A percentile compares a stretch with the other conserved stretches of the same genome.
Evolutionary conservation across 352 stramenopile genomes (phyloP).

Genomic region (Pythium aristosporum): DNA sequence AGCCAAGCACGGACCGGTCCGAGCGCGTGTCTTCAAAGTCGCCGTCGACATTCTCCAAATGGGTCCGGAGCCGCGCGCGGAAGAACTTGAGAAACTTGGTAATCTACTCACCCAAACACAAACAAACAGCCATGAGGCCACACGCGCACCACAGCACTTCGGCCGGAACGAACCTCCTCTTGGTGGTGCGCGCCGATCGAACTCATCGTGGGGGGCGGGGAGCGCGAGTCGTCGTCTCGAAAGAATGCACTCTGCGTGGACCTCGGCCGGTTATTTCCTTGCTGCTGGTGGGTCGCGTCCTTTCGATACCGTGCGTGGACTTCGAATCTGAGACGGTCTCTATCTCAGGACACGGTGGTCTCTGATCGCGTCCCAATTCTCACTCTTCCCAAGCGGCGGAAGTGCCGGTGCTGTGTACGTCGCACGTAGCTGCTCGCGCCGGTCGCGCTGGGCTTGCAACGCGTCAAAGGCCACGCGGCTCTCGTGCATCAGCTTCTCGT

Average conservation of each 20-base stretch:
- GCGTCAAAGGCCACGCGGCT: conserved; percentile 24
- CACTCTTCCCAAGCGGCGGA: background rate
- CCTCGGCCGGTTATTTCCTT: too few species aligned
- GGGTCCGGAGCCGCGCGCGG: conserved; percentile 65
- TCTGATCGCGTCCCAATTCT: background rate
- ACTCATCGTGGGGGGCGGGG: conserved; percentile 6
- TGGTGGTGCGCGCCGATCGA: conserved; percentile 42
- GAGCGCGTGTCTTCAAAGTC: conserved; percentile 85
- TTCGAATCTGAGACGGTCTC: background rate
- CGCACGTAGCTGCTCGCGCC: conserved; percentile 4
- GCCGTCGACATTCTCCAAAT: conserved; percentile 80
- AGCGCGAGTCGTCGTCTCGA: conserved; percentile 1
- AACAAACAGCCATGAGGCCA: background rate
- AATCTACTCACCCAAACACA: conserved; percentile 33
- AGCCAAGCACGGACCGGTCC: conserved; percentile 39
- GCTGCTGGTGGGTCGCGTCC: too few species aligned
- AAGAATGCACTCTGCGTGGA: background rate
- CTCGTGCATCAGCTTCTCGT: conserved; percentile 26
- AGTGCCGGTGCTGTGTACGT: conserved; percentile 6
- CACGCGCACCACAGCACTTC: conserved; percentile 16
- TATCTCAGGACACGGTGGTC: background rate
- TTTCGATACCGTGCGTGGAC: too few species aligned
- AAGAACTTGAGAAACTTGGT: conserved; percentile 88
- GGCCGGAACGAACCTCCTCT: conserved; percentile 37
- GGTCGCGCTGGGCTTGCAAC: conserved; percentile 8